Evolutionary conservation across 768 basidiomycete species (phyloP), one percentile per base, ranked within the genome.

Genomic region (Suillus plorans): DNA sequence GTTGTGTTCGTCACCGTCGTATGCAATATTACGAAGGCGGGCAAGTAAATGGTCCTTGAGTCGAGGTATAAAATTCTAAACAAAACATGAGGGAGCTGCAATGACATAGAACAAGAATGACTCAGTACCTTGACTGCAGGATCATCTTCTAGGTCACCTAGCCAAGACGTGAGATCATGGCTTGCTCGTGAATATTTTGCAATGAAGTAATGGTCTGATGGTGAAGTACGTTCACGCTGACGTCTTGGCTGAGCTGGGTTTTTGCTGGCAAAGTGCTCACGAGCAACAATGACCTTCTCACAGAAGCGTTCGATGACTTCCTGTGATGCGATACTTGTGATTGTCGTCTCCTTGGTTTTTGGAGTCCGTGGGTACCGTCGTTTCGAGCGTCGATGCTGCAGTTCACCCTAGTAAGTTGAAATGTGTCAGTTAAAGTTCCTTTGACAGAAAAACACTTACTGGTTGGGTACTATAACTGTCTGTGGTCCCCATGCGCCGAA

Each of bases 301-400:
- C 74, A 28, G 49, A 60, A 13, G 61, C 68, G 18, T 62, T 70
- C 60, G 39, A 71, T 66, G 13, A 63, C 57, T 41, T 71, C 64
- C 8, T 67, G 69, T 10, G 63, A 44, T 1, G 72, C 72, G 47
- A 82, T 78, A 7, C 55, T 80, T 75, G 0, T 59, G 18, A 1
- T 49, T 44, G 16, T 67, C 62, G 28, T 73, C 10, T 3, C 25
- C 22, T 62, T 57, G 39, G 69, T 72, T 62, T 80, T 81, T 65
- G 78, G 79, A 0, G 80, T 80, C 1, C 70, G 53, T 0, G 62
- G 68, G 61, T 81, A 83, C 39, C 77, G 64, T 1, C 68, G 70
- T 67, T 84, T 83, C 25, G 78, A 68, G 0, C 61, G 68, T 1
- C 72, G 66, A 59, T 83, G 80, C 57, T 79, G 71, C 0, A 74